Percentiles rank a stretch among this genome's conserved stretches.
Evolutionary conservation across 2,329 filamentous ascomycete species (phyloP).

Genomic region (Ascochyta viciae-villosae): DNA sequence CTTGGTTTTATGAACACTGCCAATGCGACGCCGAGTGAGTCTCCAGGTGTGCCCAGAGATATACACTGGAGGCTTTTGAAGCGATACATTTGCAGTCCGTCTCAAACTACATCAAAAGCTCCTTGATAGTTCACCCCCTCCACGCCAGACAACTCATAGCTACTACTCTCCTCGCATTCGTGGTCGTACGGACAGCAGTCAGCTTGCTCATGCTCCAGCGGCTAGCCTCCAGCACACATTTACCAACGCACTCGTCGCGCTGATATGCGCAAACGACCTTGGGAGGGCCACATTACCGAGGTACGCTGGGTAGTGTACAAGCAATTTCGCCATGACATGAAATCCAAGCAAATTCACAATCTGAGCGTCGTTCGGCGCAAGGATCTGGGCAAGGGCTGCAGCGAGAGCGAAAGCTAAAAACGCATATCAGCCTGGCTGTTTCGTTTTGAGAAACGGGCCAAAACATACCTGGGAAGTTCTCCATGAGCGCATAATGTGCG

Average conservation of each 20-base stretch:
- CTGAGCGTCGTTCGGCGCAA: slow-evolving; percentile 31
- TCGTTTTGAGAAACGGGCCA: not conserved
- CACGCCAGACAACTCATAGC: too few relatives aligned
- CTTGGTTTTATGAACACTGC: too few relatives aligned
- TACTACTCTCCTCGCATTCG: too few relatives aligned
- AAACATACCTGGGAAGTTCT: slow-evolving; percentile 31
- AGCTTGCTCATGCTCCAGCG: slow-evolving; percentile 11
- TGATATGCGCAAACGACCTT: slow-evolving; percentile 26
- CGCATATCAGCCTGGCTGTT: not conserved
- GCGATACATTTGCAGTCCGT: too few relatives aligned
- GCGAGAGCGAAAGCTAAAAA: slow-evolving; percentile 27
- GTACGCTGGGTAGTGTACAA: slow-evolving; percentile 32
- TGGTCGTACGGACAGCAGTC: too few relatives aligned
- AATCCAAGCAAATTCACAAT: slow-evolving; percentile 31
- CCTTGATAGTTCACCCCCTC: too few relatives aligned
- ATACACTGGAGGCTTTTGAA: too few relatives aligned
- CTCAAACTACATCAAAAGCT: too few relatives aligned
- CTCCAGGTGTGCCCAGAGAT: too few relatives aligned
- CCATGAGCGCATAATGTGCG: slow-evolving; percentile 32
- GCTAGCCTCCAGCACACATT: slow-evolving; percentile 35
- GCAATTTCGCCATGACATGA: slow-evolving; percentile 31
- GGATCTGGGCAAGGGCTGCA: slow-evolving; percentile 29
- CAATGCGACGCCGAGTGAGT: too few relatives aligned
- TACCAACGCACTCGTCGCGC: slow-evolving; percentile 30
- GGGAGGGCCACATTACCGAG: slow-evolving; percentile 26